Percentiles rank a stretch among this genome's conserved stretches.
phyloP scores from a whole-genome alignment of 2,329 filamentous ascomycete species.

The Leptographium wingfieldii region DNA sequence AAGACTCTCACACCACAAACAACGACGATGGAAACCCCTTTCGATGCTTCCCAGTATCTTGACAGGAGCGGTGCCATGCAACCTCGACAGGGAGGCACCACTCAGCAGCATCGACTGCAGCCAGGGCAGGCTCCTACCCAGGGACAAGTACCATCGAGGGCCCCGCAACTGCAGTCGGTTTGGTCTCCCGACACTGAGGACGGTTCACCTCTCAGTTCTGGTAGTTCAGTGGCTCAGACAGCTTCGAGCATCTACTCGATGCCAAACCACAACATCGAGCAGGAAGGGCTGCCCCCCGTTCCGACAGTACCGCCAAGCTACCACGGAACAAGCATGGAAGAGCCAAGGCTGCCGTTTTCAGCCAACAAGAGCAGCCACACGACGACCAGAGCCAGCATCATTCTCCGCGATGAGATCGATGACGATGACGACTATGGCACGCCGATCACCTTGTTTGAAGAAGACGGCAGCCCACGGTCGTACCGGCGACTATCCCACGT shows the following conservation, averaged over 20 bases:
- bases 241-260: slow-evolving; percentile 52
- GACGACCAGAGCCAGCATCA: background rate
- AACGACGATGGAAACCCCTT: slow-evolving; percentile 27
- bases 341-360: background rate
- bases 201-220: slow-evolving; percentile 27
- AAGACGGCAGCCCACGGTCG: slow-evolving; percentile 40
- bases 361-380: background rate
- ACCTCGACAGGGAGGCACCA: background rate
- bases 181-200: slow-evolving; percentile 53
- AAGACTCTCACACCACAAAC: slow-evolving; percentile 41
- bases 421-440: slow-evolving; percentile 37
- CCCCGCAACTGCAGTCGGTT: slow-evolving; percentile 27
- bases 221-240: slow-evolving; percentile 19
- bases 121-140: slow-evolving; percentile 5
- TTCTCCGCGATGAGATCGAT: slow-evolving; percentile 1
- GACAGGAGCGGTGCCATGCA: slow-evolving; percentile 6
- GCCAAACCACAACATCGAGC: slow-evolving; percentile 24
- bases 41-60: slow-evolving; percentile 19
- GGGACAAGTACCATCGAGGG: background rate
- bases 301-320: slow-evolving; percentile 40
- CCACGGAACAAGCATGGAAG: slow-evolving; percentile 19
- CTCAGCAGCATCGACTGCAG: slow-evolving; percentile 1
- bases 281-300: slow-evolving; percentile 41
- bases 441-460: slow-evolving; percentile 57
- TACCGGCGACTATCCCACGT: slow-evolving; percentile 25